Evolutionary conservation across 2,329 filamentous ascomycete species (phyloP).

Genomic region (Botrytis fabae): DNA sequence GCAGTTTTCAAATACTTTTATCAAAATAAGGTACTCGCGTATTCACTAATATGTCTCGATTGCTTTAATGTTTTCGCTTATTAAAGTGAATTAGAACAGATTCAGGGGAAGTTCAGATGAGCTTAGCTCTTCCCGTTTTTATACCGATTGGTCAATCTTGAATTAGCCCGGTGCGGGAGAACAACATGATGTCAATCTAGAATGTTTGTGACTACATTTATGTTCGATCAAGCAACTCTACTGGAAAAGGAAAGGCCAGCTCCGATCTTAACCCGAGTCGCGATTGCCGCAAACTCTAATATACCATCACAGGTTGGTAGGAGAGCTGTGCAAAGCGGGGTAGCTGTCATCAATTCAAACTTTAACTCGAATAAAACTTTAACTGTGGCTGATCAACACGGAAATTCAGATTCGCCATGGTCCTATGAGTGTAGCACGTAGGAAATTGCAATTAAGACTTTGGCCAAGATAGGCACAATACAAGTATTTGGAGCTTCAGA

Average conservation of each 20-base stretch:
- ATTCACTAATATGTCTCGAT: not conserved
- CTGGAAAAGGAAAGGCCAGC: not conserved
- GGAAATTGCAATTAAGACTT: not conserved
- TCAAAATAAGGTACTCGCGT: not conserved
- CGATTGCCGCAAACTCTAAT: not conserved
- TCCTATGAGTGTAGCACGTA: not conserved
- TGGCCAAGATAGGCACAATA: not conserved
- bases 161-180: not conserved
- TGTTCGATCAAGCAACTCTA: not conserved
- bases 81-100: too few relatives aligned
- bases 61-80: not conserved
- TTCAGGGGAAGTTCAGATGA: not conserved
- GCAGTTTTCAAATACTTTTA: not conserved
- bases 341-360: not conserved
- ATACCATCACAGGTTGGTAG: not conserved
- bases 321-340: constrained; percentile 4
- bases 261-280: not conserved
- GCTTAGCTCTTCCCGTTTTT: not conserved
- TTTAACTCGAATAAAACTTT: not conserved
- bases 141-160: not conserved
- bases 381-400: not conserved
- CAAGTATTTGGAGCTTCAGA: not conserved
- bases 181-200: not conserved
- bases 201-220: not conserved
- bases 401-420: not conserved